Percentiles rank a stretch among this genome's conserved stretches.
Evolutionary conservation across 371 early-diverging fungal species (phyloP).

Genomic region (Apophysomyces elegans): DNA sequence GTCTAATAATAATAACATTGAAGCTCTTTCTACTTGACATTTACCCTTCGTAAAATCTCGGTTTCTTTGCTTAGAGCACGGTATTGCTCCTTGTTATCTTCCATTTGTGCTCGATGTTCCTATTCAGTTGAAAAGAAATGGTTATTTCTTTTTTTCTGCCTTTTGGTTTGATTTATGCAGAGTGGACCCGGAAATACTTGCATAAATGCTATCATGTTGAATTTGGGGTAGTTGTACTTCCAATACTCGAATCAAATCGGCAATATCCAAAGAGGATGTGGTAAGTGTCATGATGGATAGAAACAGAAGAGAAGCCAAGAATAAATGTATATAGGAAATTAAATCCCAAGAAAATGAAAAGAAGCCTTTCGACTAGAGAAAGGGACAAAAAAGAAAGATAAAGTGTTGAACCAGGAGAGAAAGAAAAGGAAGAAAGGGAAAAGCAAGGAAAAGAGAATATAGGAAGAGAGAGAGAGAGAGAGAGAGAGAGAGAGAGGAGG

Average conservation of each 20-base stretch:
- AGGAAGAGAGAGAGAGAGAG: not conserved
- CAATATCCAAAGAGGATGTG: constrained; percentile 11
- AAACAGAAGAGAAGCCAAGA: constrained; percentile 3
- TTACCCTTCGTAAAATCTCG: constrained; percentile 30
- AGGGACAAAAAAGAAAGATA: constrained; percentile 9
- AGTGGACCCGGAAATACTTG: constrained; percentile 17
- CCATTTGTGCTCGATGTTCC: constrained; percentile 28
- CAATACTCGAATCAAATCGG: constrained; percentile 22
- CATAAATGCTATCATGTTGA: constrained; percentile 26
- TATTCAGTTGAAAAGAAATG: not conserved
- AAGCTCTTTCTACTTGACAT: not conserved
- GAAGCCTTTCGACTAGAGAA: not conserved
- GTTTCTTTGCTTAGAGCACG: constrained; percentile 22
- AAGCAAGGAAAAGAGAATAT: constrained; percentile 10
- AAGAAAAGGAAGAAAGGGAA: not conserved
- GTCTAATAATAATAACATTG: not conserved
- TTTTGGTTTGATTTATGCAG: not conserved
- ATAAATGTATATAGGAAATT: not conserved
- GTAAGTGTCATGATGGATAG: constrained; percentile 12
- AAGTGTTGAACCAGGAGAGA: not conserved
- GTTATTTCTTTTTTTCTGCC: not conserved
- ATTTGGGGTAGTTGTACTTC: constrained; percentile 26
- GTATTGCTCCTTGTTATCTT: constrained; percentile 30
- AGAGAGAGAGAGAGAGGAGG: constrained; percentile 7
- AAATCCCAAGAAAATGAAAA: too few relatives aligned